A percentile compares a stretch with the other conserved stretches of the same genome.
Conservation (phyloP, 1,284 basidiomycete genomes). For the Waitea zeae region DNA sequence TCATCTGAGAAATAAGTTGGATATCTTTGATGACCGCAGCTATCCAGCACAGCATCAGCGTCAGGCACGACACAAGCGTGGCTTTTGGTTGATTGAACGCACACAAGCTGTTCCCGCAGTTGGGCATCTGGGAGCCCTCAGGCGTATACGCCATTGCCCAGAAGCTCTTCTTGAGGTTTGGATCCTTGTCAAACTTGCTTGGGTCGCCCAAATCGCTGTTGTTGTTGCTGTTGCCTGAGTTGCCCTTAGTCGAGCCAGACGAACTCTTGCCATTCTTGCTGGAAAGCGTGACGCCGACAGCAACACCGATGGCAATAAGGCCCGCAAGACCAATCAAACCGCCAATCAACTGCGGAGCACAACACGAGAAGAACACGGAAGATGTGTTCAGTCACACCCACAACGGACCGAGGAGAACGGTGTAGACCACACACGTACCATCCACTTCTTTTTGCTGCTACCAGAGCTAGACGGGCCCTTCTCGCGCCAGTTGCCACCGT, state of each 20-base stretch:
- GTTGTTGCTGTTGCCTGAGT: conserved; percentile 23
- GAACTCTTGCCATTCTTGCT: conserved; percentile 19
- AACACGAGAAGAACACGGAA: background rate
- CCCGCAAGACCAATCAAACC: conserved; percentile 22
- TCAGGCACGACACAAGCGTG: no score
- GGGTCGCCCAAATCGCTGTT: conserved; percentile 39
- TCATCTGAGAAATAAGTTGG: conserved; percentile 41
- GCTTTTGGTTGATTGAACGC: conserved; percentile 12
- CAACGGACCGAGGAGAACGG: background rate
- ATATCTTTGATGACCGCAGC: conserved; percentile 31
- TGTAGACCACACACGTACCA: conserved; percentile 13
- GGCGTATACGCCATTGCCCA: conserved; percentile 68
- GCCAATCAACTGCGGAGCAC: conserved; percentile 23
- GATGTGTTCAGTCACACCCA: background rate
- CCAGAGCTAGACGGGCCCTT: conserved; percentile 15
- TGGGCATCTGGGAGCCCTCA: conserved; percentile 28
- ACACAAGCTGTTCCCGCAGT: conserved; percentile 31
- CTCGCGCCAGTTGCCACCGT: conserved; percentile 18
- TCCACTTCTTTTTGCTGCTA: conserved; percentile 16
- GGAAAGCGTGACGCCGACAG: conserved; percentile 34
- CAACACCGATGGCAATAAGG: conserved; percentile 29
- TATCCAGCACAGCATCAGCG: conserved; percentile 6
- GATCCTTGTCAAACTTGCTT: conserved; percentile 44
- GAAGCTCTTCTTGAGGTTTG: conserved; percentile 41
- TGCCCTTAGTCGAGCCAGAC: conserved; percentile 10